phyloP scores from a whole-genome alignment of 2,329 filamentous ascomycete genomes.

The Colletotrichum karsti region DNA sequence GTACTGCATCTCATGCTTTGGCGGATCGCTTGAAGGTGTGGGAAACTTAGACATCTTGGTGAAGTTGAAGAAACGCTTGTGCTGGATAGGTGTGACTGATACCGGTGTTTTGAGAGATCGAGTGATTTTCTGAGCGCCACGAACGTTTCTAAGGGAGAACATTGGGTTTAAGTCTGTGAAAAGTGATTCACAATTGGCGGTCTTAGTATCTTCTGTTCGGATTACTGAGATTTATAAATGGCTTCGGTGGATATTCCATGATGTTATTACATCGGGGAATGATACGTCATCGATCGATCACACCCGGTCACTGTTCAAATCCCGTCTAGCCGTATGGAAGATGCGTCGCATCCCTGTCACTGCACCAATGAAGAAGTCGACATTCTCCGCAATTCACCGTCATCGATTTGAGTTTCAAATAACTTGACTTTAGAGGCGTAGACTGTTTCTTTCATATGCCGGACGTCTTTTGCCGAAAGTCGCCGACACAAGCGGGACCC shows the following conservation, averaged over 20 bases:
- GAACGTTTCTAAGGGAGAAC: not conserved
- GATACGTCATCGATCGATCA: conserved; percentile 17
- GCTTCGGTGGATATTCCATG: not conserved
- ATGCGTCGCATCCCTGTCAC: too few species aligned
- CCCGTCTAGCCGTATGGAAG: not conserved
- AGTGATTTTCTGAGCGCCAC: not conserved
- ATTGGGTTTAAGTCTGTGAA: not conserved
- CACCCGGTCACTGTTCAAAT: not conserved
- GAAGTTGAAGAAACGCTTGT: not conserved
- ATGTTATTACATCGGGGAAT: not conserved
- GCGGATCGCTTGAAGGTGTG: conserved; percentile 45
- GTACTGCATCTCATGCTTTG: conserved; percentile 66
- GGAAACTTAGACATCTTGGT: conserved; percentile 38
- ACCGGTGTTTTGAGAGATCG: not conserved
- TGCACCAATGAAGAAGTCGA: too few species aligned
- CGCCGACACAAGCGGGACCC: too few species aligned
- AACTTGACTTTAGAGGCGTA: too few species aligned
- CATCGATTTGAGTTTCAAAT: too few species aligned
- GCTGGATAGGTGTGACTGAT: not conserved
- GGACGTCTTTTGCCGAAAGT: too few species aligned
- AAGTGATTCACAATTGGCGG: too few species aligned
- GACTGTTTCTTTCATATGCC: too few species aligned
- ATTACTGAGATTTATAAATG: too few species aligned
- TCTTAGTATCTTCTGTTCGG: too few species aligned
- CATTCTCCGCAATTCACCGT: not conserved